Conservation (phyloP, 2,329 filamentous ascomycete genomes). For the Plenodomus tracheiphilus region DNA sequence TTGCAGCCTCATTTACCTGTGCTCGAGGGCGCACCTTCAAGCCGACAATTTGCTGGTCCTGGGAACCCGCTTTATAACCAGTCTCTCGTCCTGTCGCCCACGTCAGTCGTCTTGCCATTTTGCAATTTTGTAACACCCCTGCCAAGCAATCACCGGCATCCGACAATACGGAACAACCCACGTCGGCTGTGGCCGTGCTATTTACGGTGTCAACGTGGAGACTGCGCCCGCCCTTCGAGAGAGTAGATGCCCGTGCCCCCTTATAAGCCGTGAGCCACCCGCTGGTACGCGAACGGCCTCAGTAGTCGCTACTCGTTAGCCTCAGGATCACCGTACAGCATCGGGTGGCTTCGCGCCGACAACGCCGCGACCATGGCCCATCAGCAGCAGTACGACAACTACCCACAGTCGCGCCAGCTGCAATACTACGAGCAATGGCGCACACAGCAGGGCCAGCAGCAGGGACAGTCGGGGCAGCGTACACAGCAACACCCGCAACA, state of each 20-base stretch:
- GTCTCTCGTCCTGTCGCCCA: not conserved
- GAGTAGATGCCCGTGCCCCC: conserved; percentile 4
- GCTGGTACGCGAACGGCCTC: conserved; percentile 26
- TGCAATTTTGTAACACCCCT: conserved; percentile 25
- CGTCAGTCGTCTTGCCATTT: conserved; percentile 11
- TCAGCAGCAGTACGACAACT: conserved; percentile 43
- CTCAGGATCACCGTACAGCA: conserved; percentile 16
- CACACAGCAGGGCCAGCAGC: conserved; percentile 13
- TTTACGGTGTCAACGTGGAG: not conserved
- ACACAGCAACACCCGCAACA: conserved; percentile 1
- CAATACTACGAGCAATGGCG: conserved; percentile 37
- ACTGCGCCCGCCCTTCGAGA: conserved; percentile 3
- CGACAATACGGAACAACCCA: conserved; percentile 3
- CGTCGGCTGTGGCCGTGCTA: conserved; percentile 1
- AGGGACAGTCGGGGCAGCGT: not conserved
- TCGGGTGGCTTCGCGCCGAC: conserved; percentile 21
- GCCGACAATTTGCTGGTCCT: not conserved
- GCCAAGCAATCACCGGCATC: conserved; percentile 17
- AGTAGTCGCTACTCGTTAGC: conserved; percentile 25
- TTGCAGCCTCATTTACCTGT: not conserved
- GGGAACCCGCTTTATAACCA: conserved; percentile 7
- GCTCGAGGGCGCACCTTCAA: not conserved
- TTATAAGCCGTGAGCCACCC: conserved; percentile 19
- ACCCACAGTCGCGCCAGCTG: conserved; percentile 39
- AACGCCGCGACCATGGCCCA: conserved; percentile 43